Conservation (phyloP, 2,329 filamentous ascomycete species). For the Phaeosphaeria sp. region DNA sequence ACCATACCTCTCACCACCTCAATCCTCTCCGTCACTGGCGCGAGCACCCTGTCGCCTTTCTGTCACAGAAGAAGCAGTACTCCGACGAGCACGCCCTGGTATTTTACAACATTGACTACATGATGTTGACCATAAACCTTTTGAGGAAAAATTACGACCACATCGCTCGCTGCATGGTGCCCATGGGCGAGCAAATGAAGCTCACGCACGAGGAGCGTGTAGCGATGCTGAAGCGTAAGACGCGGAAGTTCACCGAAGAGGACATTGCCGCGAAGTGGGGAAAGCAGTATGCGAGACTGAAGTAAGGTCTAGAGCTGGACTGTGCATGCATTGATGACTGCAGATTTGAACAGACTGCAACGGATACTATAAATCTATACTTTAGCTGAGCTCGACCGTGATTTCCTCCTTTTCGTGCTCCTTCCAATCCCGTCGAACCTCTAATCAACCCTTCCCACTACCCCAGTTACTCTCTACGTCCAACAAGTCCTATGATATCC, state of each 20-base stretch:
- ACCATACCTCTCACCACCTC: constrained; percentile 81
- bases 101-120: constrained; percentile 81
- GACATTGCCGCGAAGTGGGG: constrained; percentile 68
- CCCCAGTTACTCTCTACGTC: background rate
- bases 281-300: constrained; percentile 39
- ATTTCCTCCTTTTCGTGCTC: background rate
- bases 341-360: no score
- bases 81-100: constrained; percentile 72
- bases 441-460: background rate
- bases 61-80: constrained; percentile 72
- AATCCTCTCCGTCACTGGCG: constrained; percentile 82
- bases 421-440: background rate
- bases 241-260: constrained; percentile 68
- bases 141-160: constrained; percentile 74
- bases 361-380: no score
- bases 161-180: constrained; percentile 73
- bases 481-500: constrained; percentile 6
- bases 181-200: constrained; percentile 72
- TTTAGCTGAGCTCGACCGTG: background rate
- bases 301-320: constrained; percentile 13
- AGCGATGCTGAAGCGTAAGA: constrained; percentile 68
- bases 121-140: constrained; percentile 74
- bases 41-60: constrained; percentile 76
- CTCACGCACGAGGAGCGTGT: constrained; percentile 70
- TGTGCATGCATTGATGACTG: background rate